A percentile compares a stretch with the other conserved stretches of the same genome.
Conservation (phyloP, 192 early-diverging fungal genomes). For the Coemansia sp. region DNA sequence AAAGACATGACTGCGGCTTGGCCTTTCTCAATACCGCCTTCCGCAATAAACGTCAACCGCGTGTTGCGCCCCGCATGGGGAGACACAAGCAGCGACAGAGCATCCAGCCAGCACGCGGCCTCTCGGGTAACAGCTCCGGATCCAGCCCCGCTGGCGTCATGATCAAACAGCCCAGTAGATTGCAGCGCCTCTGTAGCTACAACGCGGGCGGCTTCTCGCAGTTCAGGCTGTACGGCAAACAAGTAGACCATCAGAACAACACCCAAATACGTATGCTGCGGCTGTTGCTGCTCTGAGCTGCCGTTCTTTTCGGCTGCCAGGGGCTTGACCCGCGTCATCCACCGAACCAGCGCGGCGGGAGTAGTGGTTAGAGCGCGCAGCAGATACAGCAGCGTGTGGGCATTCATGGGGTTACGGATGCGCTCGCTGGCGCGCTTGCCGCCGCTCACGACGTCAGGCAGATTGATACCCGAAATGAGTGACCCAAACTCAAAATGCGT, state of each 20-base stretch:
- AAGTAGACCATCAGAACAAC: slow-evolving; percentile 12
- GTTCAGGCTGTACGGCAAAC: slow-evolving; percentile 25
- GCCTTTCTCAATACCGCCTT: slow-evolving; percentile 3
- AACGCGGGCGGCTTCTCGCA: slow-evolving; percentile 25
- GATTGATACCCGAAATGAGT: slow-evolving; percentile 17
- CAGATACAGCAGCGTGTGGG: slow-evolving; percentile 25
- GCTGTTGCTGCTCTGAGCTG: background rate
- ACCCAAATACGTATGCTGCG: slow-evolving; percentile 33
- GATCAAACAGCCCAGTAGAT: slow-evolving; percentile 36
- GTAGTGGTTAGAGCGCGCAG: slow-evolving; percentile 18
- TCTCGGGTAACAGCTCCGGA: slow-evolving; percentile 4
- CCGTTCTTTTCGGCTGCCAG: background rate
- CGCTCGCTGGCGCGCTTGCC: background rate
- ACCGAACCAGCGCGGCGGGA: slow-evolving; percentile 16
- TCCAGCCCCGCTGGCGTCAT: slow-evolving; percentile 7
- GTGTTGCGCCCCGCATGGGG: slow-evolving; percentile 19
- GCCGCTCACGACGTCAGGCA: slow-evolving; percentile 2
- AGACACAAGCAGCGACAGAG: slow-evolving; percentile 32
- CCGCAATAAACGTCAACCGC: slow-evolving; percentile 4
- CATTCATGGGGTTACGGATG: slow-evolving; percentile 18
- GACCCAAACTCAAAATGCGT: slow-evolving; percentile 37
- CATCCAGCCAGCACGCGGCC: slow-evolving; percentile 39
- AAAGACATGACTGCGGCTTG: slow-evolving; percentile 24
- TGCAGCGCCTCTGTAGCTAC: slow-evolving; percentile 16
- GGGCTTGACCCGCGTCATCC: slow-evolving; percentile 13